phyloP scores from a whole-genome alignment of 2,329 filamentous ascomycete species.

The Ceratocystis cubensis region DNA sequence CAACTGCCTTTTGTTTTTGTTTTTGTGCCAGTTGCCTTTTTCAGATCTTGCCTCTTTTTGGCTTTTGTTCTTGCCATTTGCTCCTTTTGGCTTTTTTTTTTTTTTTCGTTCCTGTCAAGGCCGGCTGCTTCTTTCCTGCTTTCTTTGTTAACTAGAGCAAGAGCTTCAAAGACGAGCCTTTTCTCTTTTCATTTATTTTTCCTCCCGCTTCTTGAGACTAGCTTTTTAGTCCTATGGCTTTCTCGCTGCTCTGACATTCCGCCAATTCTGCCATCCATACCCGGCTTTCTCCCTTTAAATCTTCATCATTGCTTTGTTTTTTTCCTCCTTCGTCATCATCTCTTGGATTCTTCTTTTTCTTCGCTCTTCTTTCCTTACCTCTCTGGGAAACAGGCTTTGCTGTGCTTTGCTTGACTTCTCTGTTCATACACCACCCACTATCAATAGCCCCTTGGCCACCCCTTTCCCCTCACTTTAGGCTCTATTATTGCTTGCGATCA shows the following conservation, averaged over 20 bases:
- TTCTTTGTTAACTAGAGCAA: too few species aligned
- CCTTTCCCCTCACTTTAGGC: neutral
- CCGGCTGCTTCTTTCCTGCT: neutral
- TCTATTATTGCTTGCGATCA: neutral
- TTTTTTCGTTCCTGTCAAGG: neutral
- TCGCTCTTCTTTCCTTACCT: neutral
- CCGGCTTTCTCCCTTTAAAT: neutral
- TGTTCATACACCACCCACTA: neutral
- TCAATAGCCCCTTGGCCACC: neutral
- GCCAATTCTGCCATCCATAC: neutral
- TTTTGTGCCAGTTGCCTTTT: neutral
- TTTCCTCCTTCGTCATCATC: neutral
- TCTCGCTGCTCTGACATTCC: neutral
- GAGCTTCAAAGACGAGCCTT: neutral
- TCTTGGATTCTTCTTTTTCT: neutral
- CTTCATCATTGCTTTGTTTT: slow-evolving; percentile 7
- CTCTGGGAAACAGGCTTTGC: slow-evolving; percentile 1
- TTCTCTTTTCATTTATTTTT: neutral
- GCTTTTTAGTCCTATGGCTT: neutral
- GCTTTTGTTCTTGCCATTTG: neutral
- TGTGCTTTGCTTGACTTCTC: neutral
- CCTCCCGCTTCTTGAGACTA: neutral
- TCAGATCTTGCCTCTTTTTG: neutral
- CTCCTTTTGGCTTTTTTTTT: neutral
- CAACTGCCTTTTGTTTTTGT: slow-evolving; percentile 1